phyloP scores from a whole-genome alignment of 2,329 filamentous ascomycete genomes.

The Penicillium sp. region DNA sequence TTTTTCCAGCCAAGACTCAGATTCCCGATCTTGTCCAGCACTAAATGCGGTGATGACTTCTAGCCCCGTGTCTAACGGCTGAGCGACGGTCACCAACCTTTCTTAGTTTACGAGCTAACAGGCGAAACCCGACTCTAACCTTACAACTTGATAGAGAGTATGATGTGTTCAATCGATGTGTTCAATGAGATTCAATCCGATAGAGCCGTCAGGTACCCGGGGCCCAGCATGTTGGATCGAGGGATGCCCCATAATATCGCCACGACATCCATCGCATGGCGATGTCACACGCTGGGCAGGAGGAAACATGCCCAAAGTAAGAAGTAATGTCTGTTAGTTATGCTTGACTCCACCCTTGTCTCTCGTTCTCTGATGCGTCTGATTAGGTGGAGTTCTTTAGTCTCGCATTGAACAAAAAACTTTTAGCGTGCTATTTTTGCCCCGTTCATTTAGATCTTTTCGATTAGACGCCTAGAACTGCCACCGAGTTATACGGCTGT shows the following conservation, averaged over 20 bases:
- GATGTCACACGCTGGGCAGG: slow-evolving; percentile 17
- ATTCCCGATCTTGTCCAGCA: slow-evolving; percentile 4
- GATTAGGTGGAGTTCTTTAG: slow-evolving; percentile 8
- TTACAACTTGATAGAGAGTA: background rate
- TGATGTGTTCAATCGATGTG: background rate
- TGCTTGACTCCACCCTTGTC: slow-evolving; percentile 16
- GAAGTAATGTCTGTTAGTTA: background rate
- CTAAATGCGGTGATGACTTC: slow-evolving; percentile 4
- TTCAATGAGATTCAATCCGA: background rate
- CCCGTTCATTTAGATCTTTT: slow-evolving; percentile 2
- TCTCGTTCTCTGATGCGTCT: slow-evolving; percentile 14
- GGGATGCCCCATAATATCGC: slow-evolving; percentile 1
- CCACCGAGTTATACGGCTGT: background rate
- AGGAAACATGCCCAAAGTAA: background rate
- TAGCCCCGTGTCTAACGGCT: slow-evolving; percentile 4
- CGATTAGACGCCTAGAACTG: slow-evolving; percentile 3
- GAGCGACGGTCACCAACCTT: background rate
- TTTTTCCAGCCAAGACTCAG: slow-evolving; percentile 3
- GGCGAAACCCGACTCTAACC: background rate
- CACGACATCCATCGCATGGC: slow-evolving; percentile 17
- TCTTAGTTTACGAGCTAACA: background rate
- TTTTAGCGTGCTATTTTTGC: slow-evolving; percentile 19
- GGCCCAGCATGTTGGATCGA: background rate
- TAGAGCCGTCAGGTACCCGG: background rate
- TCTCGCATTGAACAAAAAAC: slow-evolving; percentile 9